Base-by-base conservation (phyloP, 1,139 yeast genomes). In the Candida freyschussii region DNA sequence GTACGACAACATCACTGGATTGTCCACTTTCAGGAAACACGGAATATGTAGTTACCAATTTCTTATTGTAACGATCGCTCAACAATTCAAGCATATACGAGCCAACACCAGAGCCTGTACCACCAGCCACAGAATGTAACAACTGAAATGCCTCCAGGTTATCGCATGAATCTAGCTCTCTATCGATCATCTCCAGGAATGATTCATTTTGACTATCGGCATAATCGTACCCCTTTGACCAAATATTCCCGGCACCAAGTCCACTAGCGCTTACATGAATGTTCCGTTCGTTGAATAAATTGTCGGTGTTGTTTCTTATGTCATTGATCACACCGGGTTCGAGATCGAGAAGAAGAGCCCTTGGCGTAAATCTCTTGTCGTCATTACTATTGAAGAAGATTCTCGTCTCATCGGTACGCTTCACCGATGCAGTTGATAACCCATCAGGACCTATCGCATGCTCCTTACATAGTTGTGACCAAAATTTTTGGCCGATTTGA, bases 91-190 rank as follows among this genome's bases (percentile, higher is more conserved):
- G 60, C 29, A 91, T 50, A 41, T 73, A 73, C 0, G 96, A 85
- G 0, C 98, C 98, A 27, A 87, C 75, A 7, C 98, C 98, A 0
- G 96, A 83, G 0, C 98, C 98, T 0, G 98, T 91, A 22, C 98
- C 98, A 17, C 98, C 98, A 0, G 96, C 97, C n/a, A 93, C 95
- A 12, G 96, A 85, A 57, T 91, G 98, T 37, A 89, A 60, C 44
- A 91, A 62, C 63, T 87, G 95, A 56, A 93, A 91, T 6, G 94
- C 94, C 42, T 87, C 91, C 35, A 89, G 63, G 39, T 84, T 81
- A 43, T 91, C 98, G 49, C 96, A 82, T 24, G 85, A 82, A 53
- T 91, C 98, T 26, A 89, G 72, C 50, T 91, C 97, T 40, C 95
- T 69, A 53, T 89, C 96, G 28, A 91, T 71, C 71, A 89, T 75